Base-by-base conservation (phyloP, 2,329 filamentous ascomycete genomes). In the Didymellaceae sp. region DNA sequence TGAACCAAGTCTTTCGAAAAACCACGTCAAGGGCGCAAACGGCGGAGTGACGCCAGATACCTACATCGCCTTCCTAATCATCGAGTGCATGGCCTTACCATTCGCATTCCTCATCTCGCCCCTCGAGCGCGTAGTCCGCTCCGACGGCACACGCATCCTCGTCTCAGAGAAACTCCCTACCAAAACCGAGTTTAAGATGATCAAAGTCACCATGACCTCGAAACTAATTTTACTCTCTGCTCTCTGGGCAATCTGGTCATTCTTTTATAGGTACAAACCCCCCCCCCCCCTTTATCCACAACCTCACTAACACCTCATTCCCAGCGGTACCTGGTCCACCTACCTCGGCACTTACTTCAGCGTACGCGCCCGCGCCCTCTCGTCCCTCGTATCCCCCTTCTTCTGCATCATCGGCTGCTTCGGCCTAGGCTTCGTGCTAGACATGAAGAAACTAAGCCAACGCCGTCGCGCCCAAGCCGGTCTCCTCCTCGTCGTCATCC, bases 401-500 rank as follows among this genome's bases (percentile, higher is more conserved):
- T 78, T 80, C 59, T 80, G 78, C 71, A 78, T 79, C 20, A 63
- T 79, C 26, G 77, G 77, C 16, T 80, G 77, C 57, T 80, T 80
- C 43, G 78, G 75, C 32, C 74, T 79, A 4, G 77, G 77, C 1
- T 80, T 78, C 48, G 74, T 94, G 80, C 77, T 85, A 86, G 46
- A 78, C 73, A 61, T 89, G 83, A 45, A 95, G 74, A 20, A 88
- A 84, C 55, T 83, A 77, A 7, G 89, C 82, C 59, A 82, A 57
- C 65, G 78, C 7, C 75, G 77, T 16, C 72, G 78, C 10, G 78
- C 77, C 13, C 77, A 80, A 48, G 49, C 76, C 4, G 77, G 77
- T 38, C 71, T 80, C 6, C 75, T 74, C 52, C 74, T 68, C 3
- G 76, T 80, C 5, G 72, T 77, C 2, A 61, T 75, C n/a, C 71